phyloP scores from a whole-genome alignment of 495 filamentous ascomycete species.

The Tuber indicum region DNA sequence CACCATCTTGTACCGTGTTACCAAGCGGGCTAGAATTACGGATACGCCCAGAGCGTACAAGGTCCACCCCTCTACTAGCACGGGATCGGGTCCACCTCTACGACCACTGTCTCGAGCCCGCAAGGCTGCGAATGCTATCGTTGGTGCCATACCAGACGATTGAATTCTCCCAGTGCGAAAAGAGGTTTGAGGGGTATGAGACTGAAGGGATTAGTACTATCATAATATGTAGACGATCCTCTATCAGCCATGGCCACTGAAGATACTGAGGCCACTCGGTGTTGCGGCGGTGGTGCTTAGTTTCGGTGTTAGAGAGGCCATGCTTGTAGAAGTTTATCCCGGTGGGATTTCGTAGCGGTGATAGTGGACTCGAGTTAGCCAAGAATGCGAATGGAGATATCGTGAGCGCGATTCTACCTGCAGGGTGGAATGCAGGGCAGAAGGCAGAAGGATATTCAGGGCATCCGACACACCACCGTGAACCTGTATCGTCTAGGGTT shows the following conservation, averaged over 20 bases:
- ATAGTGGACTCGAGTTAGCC: background rate
- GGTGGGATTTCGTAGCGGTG: background rate
- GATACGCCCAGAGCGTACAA: conserved; percentile 49
- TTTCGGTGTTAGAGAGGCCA: background rate
- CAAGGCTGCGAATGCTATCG: background rate
- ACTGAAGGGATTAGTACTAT: background rate
- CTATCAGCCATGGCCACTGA: background rate
- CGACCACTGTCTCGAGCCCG: background rate
- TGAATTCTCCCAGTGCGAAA: background rate
- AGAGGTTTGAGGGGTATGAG: background rate
- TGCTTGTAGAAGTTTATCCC: background rate
- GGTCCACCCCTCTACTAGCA: conserved; percentile 49
- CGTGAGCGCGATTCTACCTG: background rate
- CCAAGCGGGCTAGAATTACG: conserved; percentile 50
- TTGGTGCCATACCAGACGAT: background rate
- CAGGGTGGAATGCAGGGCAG: background rate
- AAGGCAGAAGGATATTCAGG: background rate
- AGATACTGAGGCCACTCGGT: background rate
- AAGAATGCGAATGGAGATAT: background rate
- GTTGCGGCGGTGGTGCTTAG: background rate
- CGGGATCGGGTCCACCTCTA: conserved; percentile 3
- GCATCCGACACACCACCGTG: background rate
- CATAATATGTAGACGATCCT: background rate
- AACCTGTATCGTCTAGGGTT: background rate
- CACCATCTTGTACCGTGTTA: conserved; percentile 50